A percentile compares a stretch with the other conserved stretches of the same genome.
These are phyloP conservation scores for Tripidium arundinaceum DNA, from an alignment of 202 grass and related monocot species.

Conservation along the genomic window DNA sequence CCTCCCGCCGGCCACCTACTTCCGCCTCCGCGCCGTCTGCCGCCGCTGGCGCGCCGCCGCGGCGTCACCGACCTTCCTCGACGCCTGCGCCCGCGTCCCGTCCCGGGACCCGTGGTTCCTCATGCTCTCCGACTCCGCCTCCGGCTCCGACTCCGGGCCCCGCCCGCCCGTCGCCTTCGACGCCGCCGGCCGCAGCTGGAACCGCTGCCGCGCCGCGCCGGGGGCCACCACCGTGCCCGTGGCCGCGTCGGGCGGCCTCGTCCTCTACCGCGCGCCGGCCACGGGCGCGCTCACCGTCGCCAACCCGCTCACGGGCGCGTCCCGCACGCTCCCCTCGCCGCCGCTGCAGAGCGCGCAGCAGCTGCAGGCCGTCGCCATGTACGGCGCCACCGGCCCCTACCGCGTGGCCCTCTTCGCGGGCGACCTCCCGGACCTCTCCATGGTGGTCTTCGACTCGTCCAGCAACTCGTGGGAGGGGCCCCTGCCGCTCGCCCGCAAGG, in stretches of 20 bases:
- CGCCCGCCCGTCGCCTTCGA: slow-evolving; percentile 43
- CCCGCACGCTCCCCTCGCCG: slow-evolving; percentile 45
- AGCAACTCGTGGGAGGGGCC: slow-evolving; percentile 41
- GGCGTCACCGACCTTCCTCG: slow-evolving; percentile 48
- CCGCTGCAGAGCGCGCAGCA: background rate
- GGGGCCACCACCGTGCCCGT: slow-evolving; percentile 40
- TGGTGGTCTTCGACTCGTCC: slow-evolving; percentile 47
- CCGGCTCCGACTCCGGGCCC: slow-evolving; percentile 11
- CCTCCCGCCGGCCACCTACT: slow-evolving; percentile 63
- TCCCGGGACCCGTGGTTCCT: slow-evolving; percentile 71
- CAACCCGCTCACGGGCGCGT: slow-evolving; percentile 68
- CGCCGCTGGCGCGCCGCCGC: slow-evolving; percentile 48
- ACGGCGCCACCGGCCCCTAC: slow-evolving; percentile 38
- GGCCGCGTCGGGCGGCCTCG: slow-evolving; percentile 46
- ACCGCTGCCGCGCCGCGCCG: background rate
- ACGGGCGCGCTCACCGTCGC: slow-evolving; percentile 43
- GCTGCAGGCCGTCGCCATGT: slow-evolving; percentile 65
- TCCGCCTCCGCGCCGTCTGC: slow-evolving; percentile 61
- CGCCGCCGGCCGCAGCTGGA: slow-evolving; percentile 43
- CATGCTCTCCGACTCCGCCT: slow-evolving; percentile 56
- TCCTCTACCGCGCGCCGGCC: slow-evolving; percentile 44
- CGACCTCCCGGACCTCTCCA: slow-evolving; percentile 56
- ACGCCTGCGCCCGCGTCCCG: slow-evolving; percentile 46
- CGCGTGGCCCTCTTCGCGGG: slow-evolving; percentile 53
- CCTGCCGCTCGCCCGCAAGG: slow-evolving; percentile 34